phyloP scores from a whole-genome alignment of 257 asterid genomes.

The Oldenlandia corymbosa region DNA sequence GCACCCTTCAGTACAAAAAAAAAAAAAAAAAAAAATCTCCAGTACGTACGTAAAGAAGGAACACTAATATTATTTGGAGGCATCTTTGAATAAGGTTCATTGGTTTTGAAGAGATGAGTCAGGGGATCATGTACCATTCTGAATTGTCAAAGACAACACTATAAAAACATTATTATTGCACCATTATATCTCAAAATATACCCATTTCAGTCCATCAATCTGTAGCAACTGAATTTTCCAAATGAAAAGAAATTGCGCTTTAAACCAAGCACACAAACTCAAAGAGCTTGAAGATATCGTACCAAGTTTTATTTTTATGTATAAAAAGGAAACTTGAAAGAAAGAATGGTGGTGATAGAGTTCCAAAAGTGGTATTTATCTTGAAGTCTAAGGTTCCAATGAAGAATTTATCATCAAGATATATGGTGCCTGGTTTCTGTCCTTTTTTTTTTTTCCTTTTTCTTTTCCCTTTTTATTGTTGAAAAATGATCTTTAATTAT shows the following conservation, averaged over 20 bases:
- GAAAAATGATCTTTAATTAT: no score
- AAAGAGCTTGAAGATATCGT: no score
- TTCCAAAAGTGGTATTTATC: not conserved
- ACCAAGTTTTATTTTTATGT: no score
- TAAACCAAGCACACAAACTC: not conserved
- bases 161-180: not conserved
- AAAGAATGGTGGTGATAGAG: constrained; percentile 2
- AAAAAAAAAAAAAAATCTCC: not conserved
- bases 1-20: no score
- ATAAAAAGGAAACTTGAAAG: no score
- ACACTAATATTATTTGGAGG: constrained; percentile 1
- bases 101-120: constrained; percentile 3
- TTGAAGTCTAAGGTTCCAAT: not conserved
- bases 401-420: not conserved
- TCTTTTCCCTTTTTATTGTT: no score
- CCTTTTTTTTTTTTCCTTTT: no score
- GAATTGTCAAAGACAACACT: not conserved
- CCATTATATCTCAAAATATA: not conserved
- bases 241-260: not conserved
- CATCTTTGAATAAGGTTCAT: constrained; percentile 20
- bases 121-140: constrained; percentile 16
- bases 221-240: not conserved
- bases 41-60: not conserved
- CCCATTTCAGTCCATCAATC: constrained; percentile 8
- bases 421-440: no score